Conservation (phyloP, 306 rosid genomes). For the Alnus glutinosa region DNA sequence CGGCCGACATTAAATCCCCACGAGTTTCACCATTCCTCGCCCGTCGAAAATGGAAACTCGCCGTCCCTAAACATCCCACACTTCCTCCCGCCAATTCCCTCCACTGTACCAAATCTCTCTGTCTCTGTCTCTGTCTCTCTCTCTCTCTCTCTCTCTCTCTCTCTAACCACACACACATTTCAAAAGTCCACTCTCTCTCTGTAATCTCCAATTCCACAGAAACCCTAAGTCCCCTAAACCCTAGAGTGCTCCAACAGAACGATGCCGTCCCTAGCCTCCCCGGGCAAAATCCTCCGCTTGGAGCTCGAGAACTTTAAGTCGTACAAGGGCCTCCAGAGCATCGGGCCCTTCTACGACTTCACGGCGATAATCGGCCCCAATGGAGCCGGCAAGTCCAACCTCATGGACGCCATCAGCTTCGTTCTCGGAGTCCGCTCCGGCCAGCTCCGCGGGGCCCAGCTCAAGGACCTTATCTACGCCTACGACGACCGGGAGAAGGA, state of each 20-base stretch:
- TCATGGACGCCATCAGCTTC: conserved; percentile 99
- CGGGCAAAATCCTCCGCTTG: conserved; percentile 81
- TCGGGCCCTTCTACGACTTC: conserved; percentile 94
- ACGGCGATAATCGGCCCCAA: conserved; percentile 97
- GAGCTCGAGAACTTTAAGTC: conserved; percentile 97
- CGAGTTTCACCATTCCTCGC: neutral
- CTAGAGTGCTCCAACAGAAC: conserved; percentile 33
- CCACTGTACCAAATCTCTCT: neutral
- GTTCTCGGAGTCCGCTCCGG: conserved; percentile 95
- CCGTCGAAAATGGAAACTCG: neutral
- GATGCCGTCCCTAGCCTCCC: conserved; percentile 84
- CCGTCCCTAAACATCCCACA: conserved; percentile 7
- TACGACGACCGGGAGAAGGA: conserved; percentile 87
- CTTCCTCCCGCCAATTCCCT: conserved; percentile 45
- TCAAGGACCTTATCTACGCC: conserved; percentile 92
- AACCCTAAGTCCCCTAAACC: neutral
- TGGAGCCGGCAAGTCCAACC: conserved; percentile 96
- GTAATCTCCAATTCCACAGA: neutral
- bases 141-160: neutral
- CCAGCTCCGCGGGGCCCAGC: conserved; percentile 95
- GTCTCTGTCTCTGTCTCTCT: neutral
- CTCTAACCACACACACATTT: neutral
- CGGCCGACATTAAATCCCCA: no score
- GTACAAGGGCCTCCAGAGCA: conserved; percentile 79
- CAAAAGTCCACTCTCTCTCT: neutral